phyloP scores from a whole-genome alignment of 2,329 filamentous ascomycete species.

The Cylindrodendrum hubeiense region DNA sequence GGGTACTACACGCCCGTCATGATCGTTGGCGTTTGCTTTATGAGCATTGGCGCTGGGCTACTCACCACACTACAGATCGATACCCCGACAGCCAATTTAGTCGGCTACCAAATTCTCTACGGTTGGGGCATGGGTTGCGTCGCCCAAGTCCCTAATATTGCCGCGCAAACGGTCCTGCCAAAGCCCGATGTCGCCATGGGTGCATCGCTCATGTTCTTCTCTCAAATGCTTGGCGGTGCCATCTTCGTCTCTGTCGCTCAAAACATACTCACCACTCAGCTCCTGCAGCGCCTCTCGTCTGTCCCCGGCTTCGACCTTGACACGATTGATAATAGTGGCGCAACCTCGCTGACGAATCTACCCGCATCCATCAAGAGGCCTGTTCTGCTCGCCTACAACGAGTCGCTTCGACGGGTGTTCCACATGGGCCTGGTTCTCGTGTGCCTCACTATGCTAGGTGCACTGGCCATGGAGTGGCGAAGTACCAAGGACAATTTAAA shows the following conservation, averaged over 20 bases:
- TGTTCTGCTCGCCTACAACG: constrained; percentile 63
- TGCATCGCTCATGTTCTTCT: constrained; percentile 60
- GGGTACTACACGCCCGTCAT: constrained; percentile 59
- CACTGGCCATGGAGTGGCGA: constrained; percentile 68
- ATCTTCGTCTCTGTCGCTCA: constrained; percentile 66
- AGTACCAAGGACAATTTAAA: constrained; percentile 33
- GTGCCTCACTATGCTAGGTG: constrained; percentile 62
- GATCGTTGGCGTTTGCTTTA: constrained; percentile 49
- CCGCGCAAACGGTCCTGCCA: constrained; percentile 58
- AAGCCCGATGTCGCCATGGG: constrained; percentile 59
- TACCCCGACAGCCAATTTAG: constrained; percentile 35
- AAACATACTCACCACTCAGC: constrained; percentile 63
- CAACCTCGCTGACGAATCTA: constrained; percentile 22
- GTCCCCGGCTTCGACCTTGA: constrained; percentile 17
- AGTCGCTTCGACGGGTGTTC: constrained; percentile 65
- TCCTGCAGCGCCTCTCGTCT: constrained; percentile 39
- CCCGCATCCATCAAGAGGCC: constrained; percentile 12
- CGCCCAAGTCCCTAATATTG: constrained; percentile 59
- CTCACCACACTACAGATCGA: constrained; percentile 52
- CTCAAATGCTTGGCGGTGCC: constrained; percentile 57
- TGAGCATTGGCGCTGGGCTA: constrained; percentile 54
- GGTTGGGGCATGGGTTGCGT: constrained; percentile 57
- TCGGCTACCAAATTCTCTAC: constrained; percentile 52
- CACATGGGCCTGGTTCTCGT: constrained; percentile 65
- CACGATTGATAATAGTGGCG: constrained; percentile 20